phyloP scores from a whole-genome alignment of 2,329 filamentous ascomycete species.

The Talaromyces sp. region DNA sequence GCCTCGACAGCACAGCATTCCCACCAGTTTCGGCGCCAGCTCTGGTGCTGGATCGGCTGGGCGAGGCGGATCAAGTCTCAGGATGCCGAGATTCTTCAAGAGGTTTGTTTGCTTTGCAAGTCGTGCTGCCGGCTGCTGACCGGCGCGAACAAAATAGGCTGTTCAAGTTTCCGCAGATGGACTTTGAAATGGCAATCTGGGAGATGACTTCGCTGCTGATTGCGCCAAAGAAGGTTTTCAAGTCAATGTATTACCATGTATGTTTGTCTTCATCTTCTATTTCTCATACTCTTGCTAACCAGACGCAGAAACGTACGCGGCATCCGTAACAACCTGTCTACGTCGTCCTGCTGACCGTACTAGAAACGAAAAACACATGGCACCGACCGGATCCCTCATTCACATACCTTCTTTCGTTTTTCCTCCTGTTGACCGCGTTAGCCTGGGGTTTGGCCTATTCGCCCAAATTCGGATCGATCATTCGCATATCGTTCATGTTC shows the following conservation, averaged over 20 bases:
- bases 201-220: conserved; percentile 65
- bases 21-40: conserved; percentile 45
- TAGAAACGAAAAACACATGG: conserved; percentile 66
- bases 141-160: conserved; percentile 33
- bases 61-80: conserved; percentile 47
- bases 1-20: conserved; percentile 51
- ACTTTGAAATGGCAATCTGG: conserved; percentile 69
- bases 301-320: conserved; percentile 8
- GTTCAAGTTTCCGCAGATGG: conserved; percentile 69
- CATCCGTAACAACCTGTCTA: neutral
- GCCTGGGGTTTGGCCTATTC: conserved; percentile 55
- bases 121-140: conserved; percentile 8
- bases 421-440: conserved; percentile 50
- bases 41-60: conserved; percentile 39
- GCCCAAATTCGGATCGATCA: conserved; percentile 41
- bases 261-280: conserved; percentile 17
- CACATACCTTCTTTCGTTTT: conserved; percentile 63
- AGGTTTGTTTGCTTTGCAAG: conserved; percentile 32
- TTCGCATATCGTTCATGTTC: conserved; percentile 44
- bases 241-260: conserved; percentile 66
- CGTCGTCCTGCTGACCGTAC: neutral
- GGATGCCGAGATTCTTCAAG: conserved; percentile 63
- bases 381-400: conserved; percentile 65
- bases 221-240: conserved; percentile 65
- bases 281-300: conserved; percentile 3